Conservation (phyloP, 2,329 filamentous ascomycete species). For the Colletotrichum theobromicola region DNA sequence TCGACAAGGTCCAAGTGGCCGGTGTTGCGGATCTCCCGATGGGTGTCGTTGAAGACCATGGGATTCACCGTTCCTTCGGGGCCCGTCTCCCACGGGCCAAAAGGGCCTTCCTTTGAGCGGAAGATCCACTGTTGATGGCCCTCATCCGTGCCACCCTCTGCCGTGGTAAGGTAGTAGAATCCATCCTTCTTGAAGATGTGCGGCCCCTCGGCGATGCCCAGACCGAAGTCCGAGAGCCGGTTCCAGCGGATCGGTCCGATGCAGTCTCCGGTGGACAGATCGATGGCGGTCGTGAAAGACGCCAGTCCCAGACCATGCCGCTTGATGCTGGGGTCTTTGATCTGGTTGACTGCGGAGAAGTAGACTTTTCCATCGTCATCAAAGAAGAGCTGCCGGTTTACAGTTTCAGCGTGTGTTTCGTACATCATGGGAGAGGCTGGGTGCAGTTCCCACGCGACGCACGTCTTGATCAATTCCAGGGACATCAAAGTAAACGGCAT, state of each 20-base stretch:
- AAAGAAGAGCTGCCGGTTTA: not conserved
- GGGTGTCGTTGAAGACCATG: slow-evolving; percentile 35
- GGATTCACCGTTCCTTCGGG: not conserved
- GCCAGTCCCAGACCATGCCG: not conserved
- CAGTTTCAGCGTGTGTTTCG: not conserved
- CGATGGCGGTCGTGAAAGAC: not conserved
- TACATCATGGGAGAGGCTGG: too few species aligned
- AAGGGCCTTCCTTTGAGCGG: slow-evolving; percentile 42
- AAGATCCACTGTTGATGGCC: slow-evolving; percentile 38
- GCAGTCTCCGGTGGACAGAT: not conserved
- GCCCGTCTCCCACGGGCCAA: slow-evolving; percentile 29
- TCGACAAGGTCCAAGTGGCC: slow-evolving; percentile 39
- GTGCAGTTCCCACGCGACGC: not conserved
- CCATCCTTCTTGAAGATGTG: slow-evolving; percentile 49
- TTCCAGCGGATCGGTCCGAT: not conserved
- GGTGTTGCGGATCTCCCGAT: slow-evolving; percentile 33
- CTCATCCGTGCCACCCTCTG: slow-evolving; percentile 48
- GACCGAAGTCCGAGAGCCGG: not conserved
- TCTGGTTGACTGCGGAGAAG: not conserved
- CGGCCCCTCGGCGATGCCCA: slow-evolving; percentile 34
- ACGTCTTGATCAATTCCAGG: not conserved
- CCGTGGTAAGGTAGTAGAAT: slow-evolving; percentile 55
- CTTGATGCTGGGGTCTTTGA: not conserved
- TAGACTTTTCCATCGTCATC: not conserved
- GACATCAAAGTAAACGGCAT: not conserved